Percentiles rank a stretch among this genome's conserved stretches.
These are phyloP conservation scores for Fusarium sp. DNA, from an alignment of 2,329 filamentous ascomycete species.

Conservation along the genomic window DNA sequence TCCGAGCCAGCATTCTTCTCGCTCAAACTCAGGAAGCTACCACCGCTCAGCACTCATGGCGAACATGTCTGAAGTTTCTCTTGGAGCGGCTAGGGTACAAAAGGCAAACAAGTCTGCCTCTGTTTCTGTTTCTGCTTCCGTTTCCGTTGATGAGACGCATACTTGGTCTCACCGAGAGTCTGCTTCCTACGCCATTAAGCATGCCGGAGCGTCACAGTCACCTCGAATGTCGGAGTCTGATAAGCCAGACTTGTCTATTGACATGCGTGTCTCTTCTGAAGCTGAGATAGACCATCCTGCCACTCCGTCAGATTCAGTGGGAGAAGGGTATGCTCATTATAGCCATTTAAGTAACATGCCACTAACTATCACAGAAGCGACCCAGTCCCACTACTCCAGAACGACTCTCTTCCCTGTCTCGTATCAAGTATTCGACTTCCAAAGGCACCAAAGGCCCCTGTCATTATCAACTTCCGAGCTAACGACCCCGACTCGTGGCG, in stretches of 20 bases:
- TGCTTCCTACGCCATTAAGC: slow-evolving; percentile 32
- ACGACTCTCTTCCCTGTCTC: slow-evolving; percentile 32
- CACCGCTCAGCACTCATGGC: slow-evolving; percentile 37
- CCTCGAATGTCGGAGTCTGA: slow-evolving; percentile 14
- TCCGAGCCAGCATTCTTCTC: slow-evolving; percentile 45
- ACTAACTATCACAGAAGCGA: slow-evolving; percentile 28
- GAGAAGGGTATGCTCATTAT: slow-evolving; percentile 15
- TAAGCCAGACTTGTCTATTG: slow-evolving; percentile 26
- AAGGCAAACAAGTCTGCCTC: not conserved
- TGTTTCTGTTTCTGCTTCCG: not conserved
- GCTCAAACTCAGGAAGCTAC: slow-evolving; percentile 45
- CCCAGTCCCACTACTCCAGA: slow-evolving; percentile 25
- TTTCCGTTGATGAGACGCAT: slow-evolving; percentile 13
- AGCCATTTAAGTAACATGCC: not conserved
- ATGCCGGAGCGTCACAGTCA: slow-evolving; percentile 22
- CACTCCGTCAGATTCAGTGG: slow-evolving; percentile 27
- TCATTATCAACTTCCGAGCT: slow-evolving; percentile 47
- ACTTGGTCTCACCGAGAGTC: slow-evolving; percentile 23
- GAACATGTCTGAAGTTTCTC: slow-evolving; percentile 34
- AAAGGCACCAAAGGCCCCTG: slow-evolving; percentile 14
- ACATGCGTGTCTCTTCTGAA: slow-evolving; percentile 40
- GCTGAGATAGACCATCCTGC: slow-evolving; percentile 23
- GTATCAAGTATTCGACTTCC: slow-evolving; percentile 17
- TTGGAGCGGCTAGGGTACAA: slow-evolving; percentile 9
- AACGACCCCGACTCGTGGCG: slow-evolving; percentile 60